phyloP scores from a whole-genome alignment of 2,329 filamentous ascomycete genomes.

The Chalaropsis thielavioides region DNA sequence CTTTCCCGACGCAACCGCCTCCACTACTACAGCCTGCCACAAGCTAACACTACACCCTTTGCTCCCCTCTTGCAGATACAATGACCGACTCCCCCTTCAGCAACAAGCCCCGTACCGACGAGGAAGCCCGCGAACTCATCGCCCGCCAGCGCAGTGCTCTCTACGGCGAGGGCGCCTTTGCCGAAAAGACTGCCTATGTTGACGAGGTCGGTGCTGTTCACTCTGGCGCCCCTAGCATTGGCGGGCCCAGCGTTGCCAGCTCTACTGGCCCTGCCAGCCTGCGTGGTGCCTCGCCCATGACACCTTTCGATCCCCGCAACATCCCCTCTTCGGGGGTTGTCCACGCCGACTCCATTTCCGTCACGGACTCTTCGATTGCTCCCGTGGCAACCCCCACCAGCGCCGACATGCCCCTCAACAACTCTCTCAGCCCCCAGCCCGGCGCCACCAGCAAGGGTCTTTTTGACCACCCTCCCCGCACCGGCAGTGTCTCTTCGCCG shows the following conservation, averaged over 20 bases:
- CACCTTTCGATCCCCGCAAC: slow-evolving; percentile 41
- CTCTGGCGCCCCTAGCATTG: slow-evolving; percentile 50
- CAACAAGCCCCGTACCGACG: slow-evolving; percentile 79
- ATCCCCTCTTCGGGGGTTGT: slow-evolving; percentile 25
- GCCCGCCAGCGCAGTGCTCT: slow-evolving; percentile 88
- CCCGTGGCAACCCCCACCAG: slow-evolving; percentile 10
- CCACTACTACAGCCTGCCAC: no score
- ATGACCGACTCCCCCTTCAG: slow-evolving; percentile 29
- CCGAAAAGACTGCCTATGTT: slow-evolving; percentile 50
- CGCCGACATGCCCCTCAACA: background rate
- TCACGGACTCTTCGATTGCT: slow-evolving; percentile 26
- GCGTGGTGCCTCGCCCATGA: slow-evolving; percentile 65
- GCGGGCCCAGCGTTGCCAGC: slow-evolving; percentile 30
- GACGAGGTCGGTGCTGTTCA: slow-evolving; percentile 53
- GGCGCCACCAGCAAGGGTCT: slow-evolving; percentile 46
- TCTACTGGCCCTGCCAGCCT: slow-evolving; percentile 45
- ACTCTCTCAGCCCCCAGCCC: slow-evolving; percentile 63
- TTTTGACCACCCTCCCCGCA: slow-evolving; percentile 49
- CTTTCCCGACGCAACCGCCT: no score
- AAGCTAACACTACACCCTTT: background rate
- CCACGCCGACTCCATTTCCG: slow-evolving; percentile 30
- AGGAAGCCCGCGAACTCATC: slow-evolving; percentile 89
- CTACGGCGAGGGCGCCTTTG: slow-evolving; percentile 64
- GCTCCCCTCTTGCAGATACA: slow-evolving; percentile 30
- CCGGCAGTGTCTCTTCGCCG: slow-evolving; percentile 58